Conservation (phyloP, 805 yeast genomes). For the Starmerella riodocensis region DNA sequence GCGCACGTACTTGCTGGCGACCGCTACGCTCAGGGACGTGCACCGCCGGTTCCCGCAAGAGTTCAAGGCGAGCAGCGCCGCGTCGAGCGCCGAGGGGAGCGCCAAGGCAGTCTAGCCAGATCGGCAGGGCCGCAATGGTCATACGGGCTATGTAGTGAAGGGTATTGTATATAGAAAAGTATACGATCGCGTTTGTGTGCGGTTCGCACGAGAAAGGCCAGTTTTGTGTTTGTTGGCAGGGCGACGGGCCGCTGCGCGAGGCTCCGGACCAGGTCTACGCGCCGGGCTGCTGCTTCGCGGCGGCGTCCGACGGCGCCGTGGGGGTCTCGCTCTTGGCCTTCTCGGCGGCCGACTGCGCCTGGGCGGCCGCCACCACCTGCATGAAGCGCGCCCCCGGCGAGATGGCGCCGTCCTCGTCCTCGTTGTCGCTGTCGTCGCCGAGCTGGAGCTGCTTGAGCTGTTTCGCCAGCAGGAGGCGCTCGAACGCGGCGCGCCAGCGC, state of each 20-base stretch:
- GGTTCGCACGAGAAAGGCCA: too few relatives aligned
- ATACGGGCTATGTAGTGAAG: too few relatives aligned
- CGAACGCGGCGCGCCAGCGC: constrained; percentile 75
- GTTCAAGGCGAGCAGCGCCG: too few relatives aligned
- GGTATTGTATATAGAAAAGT: too few relatives aligned
- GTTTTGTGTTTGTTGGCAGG: too few relatives aligned
- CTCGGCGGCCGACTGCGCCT: constrained; percentile 14
- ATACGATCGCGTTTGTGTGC: too few relatives aligned
- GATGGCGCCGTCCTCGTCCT: neutral
- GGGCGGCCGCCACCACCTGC: constrained; percentile 18
- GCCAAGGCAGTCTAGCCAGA: too few relatives aligned
- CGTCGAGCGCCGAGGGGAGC: too few relatives aligned
- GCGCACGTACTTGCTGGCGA: neutral
- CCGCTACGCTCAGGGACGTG: constrained; percentile 30
- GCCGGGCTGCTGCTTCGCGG: neutral
- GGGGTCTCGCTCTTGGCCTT: constrained; percentile 15
- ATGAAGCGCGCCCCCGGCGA: constrained; percentile 10
- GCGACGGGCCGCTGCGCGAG: too few relatives aligned
- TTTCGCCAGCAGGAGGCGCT: constrained; percentile 68
- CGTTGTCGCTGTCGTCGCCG: constrained; percentile 38
- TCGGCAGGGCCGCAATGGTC: too few relatives aligned
- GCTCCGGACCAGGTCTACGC: too few relatives aligned
- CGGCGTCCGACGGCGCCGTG: neutral
- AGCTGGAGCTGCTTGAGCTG: constrained; percentile 56
- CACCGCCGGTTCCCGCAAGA: neutral